phyloP scores from a whole-genome alignment of 768 basidiomycete genomes.

The Termitomyces sp. region DNA sequence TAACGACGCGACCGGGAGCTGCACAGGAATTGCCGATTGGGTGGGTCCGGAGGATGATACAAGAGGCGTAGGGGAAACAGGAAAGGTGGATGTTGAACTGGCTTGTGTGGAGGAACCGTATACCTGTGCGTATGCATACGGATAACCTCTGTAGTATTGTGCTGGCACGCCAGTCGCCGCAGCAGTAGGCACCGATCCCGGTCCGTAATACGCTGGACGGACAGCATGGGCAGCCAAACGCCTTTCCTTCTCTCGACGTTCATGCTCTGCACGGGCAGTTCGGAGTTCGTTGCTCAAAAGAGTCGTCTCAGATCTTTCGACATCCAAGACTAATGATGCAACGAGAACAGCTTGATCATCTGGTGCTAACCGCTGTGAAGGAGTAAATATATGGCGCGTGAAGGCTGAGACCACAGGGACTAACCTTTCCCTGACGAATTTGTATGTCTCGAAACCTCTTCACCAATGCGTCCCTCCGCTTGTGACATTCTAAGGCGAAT shows the following conservation, averaged over 20 bases:
- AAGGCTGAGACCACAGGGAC: conserved; percentile 15
- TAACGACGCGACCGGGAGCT: conserved; percentile 65
- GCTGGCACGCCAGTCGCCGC: conserved; percentile 34
- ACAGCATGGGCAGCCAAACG: conserved; percentile 44
- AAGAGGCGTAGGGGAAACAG: conserved; percentile 25
- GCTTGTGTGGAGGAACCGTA: conserved; percentile 36
- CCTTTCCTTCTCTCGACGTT: conserved; percentile 68
- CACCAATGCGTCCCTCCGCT: conserved; percentile 51
- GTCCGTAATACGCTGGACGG: conserved; percentile 39
- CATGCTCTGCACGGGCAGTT: conserved; percentile 59
- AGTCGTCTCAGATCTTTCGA: conserved; percentile 61
- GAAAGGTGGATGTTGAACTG: conserved; percentile 32
- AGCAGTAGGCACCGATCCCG: conserved; percentile 22
- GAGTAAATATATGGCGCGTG: neutral
- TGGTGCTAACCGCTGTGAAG: conserved; percentile 52
- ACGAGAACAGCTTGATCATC: conserved; percentile 64
- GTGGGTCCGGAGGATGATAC: conserved; percentile 19
- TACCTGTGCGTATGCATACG: conserved; percentile 62
- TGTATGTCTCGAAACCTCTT: conserved; percentile 55
- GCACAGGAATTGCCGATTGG: conserved; percentile 57
- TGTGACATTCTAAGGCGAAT: conserved; percentile 66
- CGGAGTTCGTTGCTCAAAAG: conserved; percentile 58
- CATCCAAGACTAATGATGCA: conserved; percentile 61
- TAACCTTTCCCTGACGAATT: conserved; percentile 55
- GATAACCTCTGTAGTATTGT: conserved; percentile 64